These are phyloP conservation scores for Mitragyna speciosa DNA, from an alignment of 257 asterid genomes.

Conservation along the genomic window DNA sequence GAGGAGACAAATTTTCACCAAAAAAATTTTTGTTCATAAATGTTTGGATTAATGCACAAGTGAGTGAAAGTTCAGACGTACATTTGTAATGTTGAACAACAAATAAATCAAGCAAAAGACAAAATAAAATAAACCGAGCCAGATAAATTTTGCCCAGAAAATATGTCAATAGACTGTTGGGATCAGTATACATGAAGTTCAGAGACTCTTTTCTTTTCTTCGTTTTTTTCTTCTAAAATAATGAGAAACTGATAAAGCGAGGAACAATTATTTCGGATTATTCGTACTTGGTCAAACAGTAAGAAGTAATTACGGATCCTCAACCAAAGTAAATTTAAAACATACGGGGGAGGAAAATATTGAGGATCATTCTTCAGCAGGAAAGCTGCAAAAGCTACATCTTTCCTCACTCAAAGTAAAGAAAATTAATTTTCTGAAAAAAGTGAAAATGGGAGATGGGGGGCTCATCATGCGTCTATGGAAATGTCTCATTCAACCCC, in stretches of 20 bases:
- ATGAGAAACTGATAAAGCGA: neutral
- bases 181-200: neutral
- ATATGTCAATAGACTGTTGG: too few relatives aligned
- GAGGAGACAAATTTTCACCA: neutral
- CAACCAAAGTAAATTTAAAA: too few relatives aligned
- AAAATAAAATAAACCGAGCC: neutral
- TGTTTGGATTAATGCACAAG: neutral
- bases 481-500: neutral
- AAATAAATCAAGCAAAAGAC: neutral
- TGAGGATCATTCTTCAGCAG: neutral
- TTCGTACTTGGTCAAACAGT: neutral
- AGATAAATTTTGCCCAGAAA: neutral
- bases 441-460: too few relatives aligned
- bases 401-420: too few relatives aligned
- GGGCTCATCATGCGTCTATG: too few relatives aligned
- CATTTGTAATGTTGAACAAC: neutral
- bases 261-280: neutral
- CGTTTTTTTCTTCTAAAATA: too few relatives aligned
- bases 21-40: neutral
- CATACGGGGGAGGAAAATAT: neutral
- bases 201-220: too few relatives aligned
- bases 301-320: neutral
- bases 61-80: neutral
- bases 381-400: neutral
- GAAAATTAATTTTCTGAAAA: too few relatives aligned